These are phyloP conservation scores for Parachlorella kessleri DNA, from an alignment of 139 green algal genomes.

Conservation along the genomic window DNA sequence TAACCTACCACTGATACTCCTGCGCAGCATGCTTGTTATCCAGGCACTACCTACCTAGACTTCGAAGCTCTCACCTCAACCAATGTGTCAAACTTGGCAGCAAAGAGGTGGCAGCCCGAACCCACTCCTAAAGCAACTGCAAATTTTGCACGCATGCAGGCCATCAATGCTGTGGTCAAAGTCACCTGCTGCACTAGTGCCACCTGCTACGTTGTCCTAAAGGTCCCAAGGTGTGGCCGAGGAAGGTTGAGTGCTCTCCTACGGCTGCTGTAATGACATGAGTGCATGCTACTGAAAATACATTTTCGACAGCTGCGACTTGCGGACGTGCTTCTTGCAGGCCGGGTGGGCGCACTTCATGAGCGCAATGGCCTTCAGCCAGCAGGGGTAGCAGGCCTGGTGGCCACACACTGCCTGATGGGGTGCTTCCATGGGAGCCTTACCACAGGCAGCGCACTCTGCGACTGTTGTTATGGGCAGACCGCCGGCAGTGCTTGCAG, in stretches of 20 bases:
- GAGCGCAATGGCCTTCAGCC: constrained; percentile 49
- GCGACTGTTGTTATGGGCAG: background rate
- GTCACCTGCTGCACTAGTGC: too few species aligned
- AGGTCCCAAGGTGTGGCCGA: too few species aligned
- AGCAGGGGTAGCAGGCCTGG: constrained; percentile 71
- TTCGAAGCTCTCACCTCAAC: too few species aligned
- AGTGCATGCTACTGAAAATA: constrained; percentile 26
- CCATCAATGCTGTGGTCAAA: too few species aligned
- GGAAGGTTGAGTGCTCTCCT: background rate
- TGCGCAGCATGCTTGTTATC: too few species aligned
- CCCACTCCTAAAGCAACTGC: too few species aligned
- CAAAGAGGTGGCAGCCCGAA: too few species aligned
- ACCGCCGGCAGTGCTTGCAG: background rate
- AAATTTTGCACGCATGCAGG: too few species aligned
- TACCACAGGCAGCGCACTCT: constrained; percentile 44
- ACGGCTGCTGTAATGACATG: background rate
- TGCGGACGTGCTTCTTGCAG: constrained; percentile 38
- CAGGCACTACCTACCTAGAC: too few species aligned
- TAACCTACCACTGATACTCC: too few species aligned
- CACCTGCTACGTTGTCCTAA: too few species aligned
- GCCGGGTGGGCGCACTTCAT: constrained; percentile 52
- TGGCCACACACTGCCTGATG: constrained; percentile 60
- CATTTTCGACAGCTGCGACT: constrained; percentile 51
- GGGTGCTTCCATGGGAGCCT: constrained; percentile 45
- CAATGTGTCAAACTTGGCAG: too few species aligned